A percentile compares a stretch with the other conserved stretches of the same genome.
Conservation (phyloP, 257 asterid genomes). For the Primulina huaijiensis region DNA sequence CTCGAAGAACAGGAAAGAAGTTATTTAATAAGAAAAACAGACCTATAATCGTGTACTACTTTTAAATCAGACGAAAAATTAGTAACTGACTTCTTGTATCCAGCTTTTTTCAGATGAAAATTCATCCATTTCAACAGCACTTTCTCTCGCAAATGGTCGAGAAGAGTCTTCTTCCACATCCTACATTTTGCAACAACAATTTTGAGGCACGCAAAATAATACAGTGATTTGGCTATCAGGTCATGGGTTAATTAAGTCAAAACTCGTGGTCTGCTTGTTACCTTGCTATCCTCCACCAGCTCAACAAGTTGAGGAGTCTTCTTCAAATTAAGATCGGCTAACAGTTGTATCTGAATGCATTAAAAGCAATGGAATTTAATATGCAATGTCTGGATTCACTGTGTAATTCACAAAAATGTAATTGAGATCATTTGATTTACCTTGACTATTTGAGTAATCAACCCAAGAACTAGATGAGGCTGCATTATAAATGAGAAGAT, state of each 20-base stretch:
- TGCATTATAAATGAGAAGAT: conserved; percentile 29
- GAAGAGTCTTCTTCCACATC: conserved; percentile 94
- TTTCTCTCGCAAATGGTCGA: too few relatives aligned
- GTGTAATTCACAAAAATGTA: not conserved
- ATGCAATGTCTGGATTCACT: conserved; percentile 7
- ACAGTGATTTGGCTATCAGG: not conserved
- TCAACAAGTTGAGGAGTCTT: conserved; percentile 93
- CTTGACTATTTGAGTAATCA: conserved; percentile 94
- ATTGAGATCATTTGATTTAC: conserved; percentile 31
- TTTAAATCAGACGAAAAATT: conserved; percentile 91
- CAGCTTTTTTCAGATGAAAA: conserved; percentile 83
- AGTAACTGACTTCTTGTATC: conserved; percentile 64
- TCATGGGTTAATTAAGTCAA: not conserved
- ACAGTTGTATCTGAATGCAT: conserved; percentile 69
- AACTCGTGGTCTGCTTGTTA: conserved; percentile 29
- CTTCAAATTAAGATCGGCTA: conserved; percentile 86
- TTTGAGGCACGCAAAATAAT: conserved; percentile 7
- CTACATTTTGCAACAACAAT: conserved; percentile 32
- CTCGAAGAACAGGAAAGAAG: not conserved
- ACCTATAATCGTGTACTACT: conserved; percentile 35
- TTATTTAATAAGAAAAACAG: too few relatives aligned
- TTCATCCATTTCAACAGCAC: conserved; percentile 92
- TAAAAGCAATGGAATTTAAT: conserved; percentile 4
- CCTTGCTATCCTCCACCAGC: conserved; percentile 88
- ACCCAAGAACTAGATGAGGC: conserved; percentile 92